A percentile compares a stretch with the other conserved stretches of the same genome.
These are phyloP conservation scores for Tricholoma bakamatsutake DNA, from an alignment of 768 basidiomycete genomes.

Conservation along the genomic window DNA sequence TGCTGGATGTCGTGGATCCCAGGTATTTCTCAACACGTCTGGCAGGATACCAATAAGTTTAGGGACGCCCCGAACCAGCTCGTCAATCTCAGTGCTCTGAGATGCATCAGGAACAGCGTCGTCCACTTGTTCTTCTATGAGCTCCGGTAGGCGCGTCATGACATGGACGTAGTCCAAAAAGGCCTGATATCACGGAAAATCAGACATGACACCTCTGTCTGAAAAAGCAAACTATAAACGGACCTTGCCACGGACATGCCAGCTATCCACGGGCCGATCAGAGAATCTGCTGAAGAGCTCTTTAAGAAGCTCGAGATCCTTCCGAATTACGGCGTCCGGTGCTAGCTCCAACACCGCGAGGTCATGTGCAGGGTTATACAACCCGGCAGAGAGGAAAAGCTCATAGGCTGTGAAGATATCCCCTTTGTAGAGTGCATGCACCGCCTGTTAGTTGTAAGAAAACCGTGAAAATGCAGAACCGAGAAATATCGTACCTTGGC, in stretches of 20 bases:
- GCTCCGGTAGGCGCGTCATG: constrained; percentile 52
- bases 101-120: constrained; percentile 39
- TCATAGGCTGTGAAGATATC: constrained; percentile 72
- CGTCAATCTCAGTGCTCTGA: constrained; percentile 51
- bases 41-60: constrained; percentile 64
- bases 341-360: constrained; percentile 84
- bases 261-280: constrained; percentile 56
- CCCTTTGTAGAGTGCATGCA: constrained; percentile 54
- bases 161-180: constrained; percentile 69
- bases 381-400: constrained; percentile 62
- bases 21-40: constrained; percentile 52
- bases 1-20: constrained; percentile 60
- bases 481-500: constrained; percentile 53
- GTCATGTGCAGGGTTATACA: constrained; percentile 72
- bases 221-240: constrained; percentile 6
- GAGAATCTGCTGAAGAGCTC: constrained; percentile 66
- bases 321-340: constrained; percentile 77
- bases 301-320: constrained; percentile 56
- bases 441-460: constrained; percentile 43
- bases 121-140: constrained; percentile 40
- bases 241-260: constrained; percentile 85
- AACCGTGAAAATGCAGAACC: background rate
- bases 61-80: constrained; percentile 52
- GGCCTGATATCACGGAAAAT: constrained; percentile 33
- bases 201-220: background rate